phyloP scores from a whole-genome alignment of 1,139 yeast genomes.

The Yamadazyma buinensis region DNA sequence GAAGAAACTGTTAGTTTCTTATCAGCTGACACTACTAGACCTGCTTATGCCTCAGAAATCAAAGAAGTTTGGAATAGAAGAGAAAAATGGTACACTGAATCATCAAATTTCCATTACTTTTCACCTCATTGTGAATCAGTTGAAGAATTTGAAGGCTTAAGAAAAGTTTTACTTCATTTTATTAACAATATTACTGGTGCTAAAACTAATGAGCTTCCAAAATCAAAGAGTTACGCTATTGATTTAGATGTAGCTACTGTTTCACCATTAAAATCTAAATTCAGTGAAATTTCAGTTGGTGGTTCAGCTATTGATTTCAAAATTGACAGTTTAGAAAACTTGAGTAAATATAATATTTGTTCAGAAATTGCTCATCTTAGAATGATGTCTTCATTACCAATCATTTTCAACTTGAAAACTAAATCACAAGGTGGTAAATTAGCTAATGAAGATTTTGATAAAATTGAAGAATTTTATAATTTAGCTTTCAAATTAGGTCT shows the following conservation, averaged over 20 bases:
- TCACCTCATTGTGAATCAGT: conserved; percentile 66
- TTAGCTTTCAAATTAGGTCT: conserved; percentile 70
- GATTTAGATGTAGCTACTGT: conserved; percentile 57
- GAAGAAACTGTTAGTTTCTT: conserved; percentile 76
- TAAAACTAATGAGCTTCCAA: conserved; percentile 42
- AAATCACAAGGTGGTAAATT: conserved; percentile 70
- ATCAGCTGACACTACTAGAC: conserved; percentile 75
- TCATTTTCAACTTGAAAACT: conserved; percentile 79
- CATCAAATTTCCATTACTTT: conserved; percentile 75
- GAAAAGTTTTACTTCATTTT: conserved; percentile 56
- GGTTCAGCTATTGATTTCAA: conserved; percentile 80
- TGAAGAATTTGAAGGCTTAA: conserved; percentile 54
- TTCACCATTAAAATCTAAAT: conserved; percentile 42
- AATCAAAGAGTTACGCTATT: conserved; percentile 62
- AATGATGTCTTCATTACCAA: conserved; percentile 60
- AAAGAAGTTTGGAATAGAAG: conserved; percentile 81
- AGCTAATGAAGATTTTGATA: conserved; percentile 41
- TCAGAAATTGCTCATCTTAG: conserved; percentile 73
- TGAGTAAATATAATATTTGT: conserved; percentile 54
- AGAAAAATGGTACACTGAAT: conserved; percentile 73
- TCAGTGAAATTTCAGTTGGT: conserved; percentile 44
- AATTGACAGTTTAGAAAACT: conserved; percentile 62
- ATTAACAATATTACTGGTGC: conserved; percentile 63
- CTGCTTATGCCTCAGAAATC: conserved; percentile 79
- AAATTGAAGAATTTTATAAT: conserved; percentile 48